Evolutionary conservation across 352 stramenopile species (phyloP), one percentile per base, ranked within the genome.

Genomic region (Pseudoperonospora humuli): DNA sequence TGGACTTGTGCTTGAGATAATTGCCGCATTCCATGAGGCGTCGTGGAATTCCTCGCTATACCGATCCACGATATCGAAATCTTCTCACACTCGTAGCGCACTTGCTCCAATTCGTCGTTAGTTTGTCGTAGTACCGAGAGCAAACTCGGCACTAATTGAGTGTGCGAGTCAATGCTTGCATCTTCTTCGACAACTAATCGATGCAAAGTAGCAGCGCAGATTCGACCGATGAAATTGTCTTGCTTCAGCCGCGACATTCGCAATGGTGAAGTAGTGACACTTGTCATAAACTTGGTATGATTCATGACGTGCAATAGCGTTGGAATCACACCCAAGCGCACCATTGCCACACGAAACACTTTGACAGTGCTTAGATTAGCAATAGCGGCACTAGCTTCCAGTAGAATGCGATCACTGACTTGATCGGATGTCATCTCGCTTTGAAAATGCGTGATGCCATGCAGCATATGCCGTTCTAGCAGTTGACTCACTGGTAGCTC

Each of bases 311-410:
- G 57, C 14, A 87, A 33, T 1, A 86, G 42, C 15, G 72, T 84
- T 2, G 54, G 35, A 19, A 88, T 69, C 35, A 87, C 50, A 0
- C 68, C 70, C 3, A 70, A 29, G 1, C 53, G 59, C 20, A 86
- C 67, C 72, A 88, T 84, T 1, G 64, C 61, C 6, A 59, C 33
- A 5, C 78, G 75, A 13, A 88, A 82, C 0, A 39, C 41, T 34
- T 73, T 70, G 7, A 84, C 52, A 0, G 75, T 86, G 42, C 75
- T 86, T 39, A 91, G 27, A 40, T 91, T 91, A 3, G 75, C 63
- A n/a, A 88, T 66, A 0, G 64, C 73, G 0, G 69, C 61, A 19
- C 69, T 78, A 3, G 70, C 70, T 55, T 88, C 75, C 3, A 68
- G 33, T 18, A 86, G 44, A 18, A 86, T 67, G 0, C 74, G 69